Conservation (phyloP, 148 eudicot species). For the Cornus suecica region DNA sequence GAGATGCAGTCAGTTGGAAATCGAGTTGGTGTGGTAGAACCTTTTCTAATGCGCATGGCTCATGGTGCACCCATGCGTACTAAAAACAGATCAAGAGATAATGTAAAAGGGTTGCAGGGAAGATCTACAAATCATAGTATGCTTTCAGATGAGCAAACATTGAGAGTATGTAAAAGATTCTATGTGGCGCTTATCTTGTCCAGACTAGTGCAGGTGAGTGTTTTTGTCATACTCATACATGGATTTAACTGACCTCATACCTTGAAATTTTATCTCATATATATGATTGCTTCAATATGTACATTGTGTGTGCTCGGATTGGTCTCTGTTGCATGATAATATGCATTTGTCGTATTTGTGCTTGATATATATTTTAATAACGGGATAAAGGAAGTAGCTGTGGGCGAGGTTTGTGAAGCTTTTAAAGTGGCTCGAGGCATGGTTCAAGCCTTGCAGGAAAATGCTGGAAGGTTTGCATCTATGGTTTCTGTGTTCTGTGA, state of each 20-base stretch:
- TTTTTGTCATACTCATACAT: background rate
- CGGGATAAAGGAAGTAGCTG: constrained; percentile 70
- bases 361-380: constrained; percentile 12
- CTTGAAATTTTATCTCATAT: background rate
- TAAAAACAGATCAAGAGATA: constrained; percentile 50
- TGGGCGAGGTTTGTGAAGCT: constrained; percentile 83
- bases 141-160: constrained; percentile 78
- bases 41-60: constrained; percentile 97
- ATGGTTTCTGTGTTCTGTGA: constrained; percentile 97
- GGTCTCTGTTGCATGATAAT: background rate
- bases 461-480: constrained; percentile 98
- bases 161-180: constrained; percentile 84
- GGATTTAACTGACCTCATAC: background rate
- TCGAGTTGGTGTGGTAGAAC: constrained; percentile 93
- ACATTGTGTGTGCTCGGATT: background rate
- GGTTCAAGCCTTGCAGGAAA: constrained; percentile 97
- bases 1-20: constrained; percentile 87
- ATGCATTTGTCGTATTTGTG: background rate
- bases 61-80: constrained; percentile 77
- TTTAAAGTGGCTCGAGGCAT: constrained; percentile 97
- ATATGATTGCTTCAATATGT: constrained; percentile 8
- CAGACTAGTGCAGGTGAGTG: constrained; percentile 81
- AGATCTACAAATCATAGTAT: constrained; percentile 32
- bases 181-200: constrained; percentile 96
- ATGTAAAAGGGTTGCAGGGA: constrained; percentile 44